Conservation (phyloP, 2,329 filamentous ascomycete species). For the Ceratocystis smalleyi region DNA sequence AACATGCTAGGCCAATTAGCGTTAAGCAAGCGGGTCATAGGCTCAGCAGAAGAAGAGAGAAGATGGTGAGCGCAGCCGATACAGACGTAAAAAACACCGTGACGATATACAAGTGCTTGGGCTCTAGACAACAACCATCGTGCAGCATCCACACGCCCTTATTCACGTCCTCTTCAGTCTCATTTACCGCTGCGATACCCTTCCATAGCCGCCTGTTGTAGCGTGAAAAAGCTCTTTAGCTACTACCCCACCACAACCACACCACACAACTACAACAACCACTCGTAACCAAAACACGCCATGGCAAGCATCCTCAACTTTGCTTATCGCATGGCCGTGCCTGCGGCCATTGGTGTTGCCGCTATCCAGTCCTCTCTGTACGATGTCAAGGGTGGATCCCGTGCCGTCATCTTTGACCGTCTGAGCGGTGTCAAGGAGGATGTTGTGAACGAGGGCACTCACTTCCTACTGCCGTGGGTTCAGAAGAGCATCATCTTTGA, state of each 20-base stretch:
- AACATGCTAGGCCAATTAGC: not conserved
- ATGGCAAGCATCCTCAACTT: slow-evolving; percentile 32
- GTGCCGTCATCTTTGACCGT: slow-evolving; percentile 96
- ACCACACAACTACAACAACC: slow-evolving; percentile 6
- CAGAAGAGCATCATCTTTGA: slow-evolving; percentile 92
- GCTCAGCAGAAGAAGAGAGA: not conserved
- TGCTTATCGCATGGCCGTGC: slow-evolving; percentile 56
- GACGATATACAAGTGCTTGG: too few relatives aligned
- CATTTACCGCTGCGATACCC: too few relatives aligned
- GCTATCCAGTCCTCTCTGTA: slow-evolving; percentile 70
- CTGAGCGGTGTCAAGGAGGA: slow-evolving; percentile 80
- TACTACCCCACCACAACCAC: not conserved
- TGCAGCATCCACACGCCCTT: too few relatives aligned
- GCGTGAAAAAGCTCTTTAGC: too few relatives aligned
- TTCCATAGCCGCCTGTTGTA: too few relatives aligned
- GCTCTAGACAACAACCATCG: too few relatives aligned
- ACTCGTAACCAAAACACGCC: not conserved
- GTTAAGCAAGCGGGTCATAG: not conserved
- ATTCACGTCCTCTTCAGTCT: too few relatives aligned
- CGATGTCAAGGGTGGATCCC: slow-evolving; percentile 87
- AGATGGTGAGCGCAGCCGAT: not conserved
- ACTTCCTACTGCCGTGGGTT: slow-evolving; percentile 91
- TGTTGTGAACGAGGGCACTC: slow-evolving; percentile 89
- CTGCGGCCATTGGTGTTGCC: slow-evolving; percentile 51
- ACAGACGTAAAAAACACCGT: too few relatives aligned